Conservation (phyloP, 208 protist species). For the Wallacemonas sp. region DNA sequence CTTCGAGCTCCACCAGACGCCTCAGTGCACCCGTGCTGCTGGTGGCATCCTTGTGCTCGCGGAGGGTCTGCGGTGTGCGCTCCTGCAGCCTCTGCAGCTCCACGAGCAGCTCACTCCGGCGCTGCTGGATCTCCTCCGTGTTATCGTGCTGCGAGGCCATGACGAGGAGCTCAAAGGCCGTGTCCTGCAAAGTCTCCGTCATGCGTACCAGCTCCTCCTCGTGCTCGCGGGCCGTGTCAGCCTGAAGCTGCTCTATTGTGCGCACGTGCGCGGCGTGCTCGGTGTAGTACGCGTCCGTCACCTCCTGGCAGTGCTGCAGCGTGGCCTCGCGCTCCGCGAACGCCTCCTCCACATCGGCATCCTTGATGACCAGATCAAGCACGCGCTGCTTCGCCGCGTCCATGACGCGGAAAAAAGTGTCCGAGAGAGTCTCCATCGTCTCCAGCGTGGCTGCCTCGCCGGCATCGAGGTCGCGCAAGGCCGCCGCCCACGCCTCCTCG, state of each 20-base stretch:
- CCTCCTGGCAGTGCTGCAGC: slow-evolving; percentile 22
- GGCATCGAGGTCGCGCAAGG: slow-evolving; percentile 5
- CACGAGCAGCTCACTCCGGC: slow-evolving; percentile 27
- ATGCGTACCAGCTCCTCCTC: slow-evolving; percentile 36
- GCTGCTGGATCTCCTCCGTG: slow-evolving; percentile 8
- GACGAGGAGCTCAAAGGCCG: slow-evolving; percentile 21
- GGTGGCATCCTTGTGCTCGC: slow-evolving; percentile 26
- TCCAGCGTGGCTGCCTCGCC: slow-evolving; percentile 12
- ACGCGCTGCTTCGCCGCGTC: slow-evolving; percentile 23
- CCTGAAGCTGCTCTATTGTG: slow-evolving; percentile 28
- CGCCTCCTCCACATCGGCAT: slow-evolving; percentile 36
- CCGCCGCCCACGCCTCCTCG: background rate
- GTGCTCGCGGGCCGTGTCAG: slow-evolving; percentile 31
- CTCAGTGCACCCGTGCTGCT: slow-evolving; percentile 29
- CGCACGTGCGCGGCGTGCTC: slow-evolving; percentile 43
- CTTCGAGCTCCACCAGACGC: slow-evolving; percentile 52
- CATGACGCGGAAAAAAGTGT: slow-evolving; percentile 22
- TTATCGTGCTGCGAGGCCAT: slow-evolving; percentile 28
- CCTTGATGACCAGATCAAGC: slow-evolving; percentile 26
- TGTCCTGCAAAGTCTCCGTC: slow-evolving; percentile 24
- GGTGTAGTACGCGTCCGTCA: slow-evolving; percentile 38
- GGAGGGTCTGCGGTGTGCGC: slow-evolving; percentile 25
- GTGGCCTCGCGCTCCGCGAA: slow-evolving; percentile 43
- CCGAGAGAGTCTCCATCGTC: slow-evolving; percentile 11
- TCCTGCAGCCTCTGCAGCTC: slow-evolving; percentile 42